Evolutionary conservation across 352 stramenopile species (phyloP), one percentile per base, ranked within the genome.

Genomic region (Hyaloperonospora brassicae): DNA sequence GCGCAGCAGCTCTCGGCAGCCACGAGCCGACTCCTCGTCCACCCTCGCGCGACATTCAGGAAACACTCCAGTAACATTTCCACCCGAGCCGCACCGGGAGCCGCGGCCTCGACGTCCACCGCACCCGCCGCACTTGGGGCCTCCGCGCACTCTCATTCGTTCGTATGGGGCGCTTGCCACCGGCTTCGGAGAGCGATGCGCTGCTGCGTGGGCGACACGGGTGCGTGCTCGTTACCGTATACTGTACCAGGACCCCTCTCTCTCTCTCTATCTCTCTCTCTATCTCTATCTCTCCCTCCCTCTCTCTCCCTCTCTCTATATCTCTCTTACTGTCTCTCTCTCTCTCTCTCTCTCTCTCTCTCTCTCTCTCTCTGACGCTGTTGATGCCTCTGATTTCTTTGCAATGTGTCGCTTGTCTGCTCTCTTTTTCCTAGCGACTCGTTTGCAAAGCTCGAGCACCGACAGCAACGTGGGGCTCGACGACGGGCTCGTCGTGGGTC

Each of bases 381-480:
- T 13, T 44, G 25, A 52, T 27, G n/a, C 10, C 47, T 86, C 72
- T 49, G 57, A 62, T 7, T 79, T 67, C 21, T 5, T 44, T 14
- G 27, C 8, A 17, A 17, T 34, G 27, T 34, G 27, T 4, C 8
- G 27, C 27, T 34, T 40, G 85, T 88, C 53, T 80, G 66, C 62
- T 82, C 75, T 47, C 84, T 71, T 9, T 49, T 85, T 17, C 72
- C 69, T 12, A 86, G 73, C 51, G 72, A 84, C 58, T 67, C 76
- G 36, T 42, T 70, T 11, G 45, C 55, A n/a, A 63, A 70, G 51
- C 27, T 64, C n/a, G 56, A 50, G 22, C 50, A 60, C 24, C 55
- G 23, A 40, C 45, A 54, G 14, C 48, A 50, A 44, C 30, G 17
- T 13, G 31, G 22, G 30, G 35, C 40, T 50, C 48, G 57, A 9